Conservation (phyloP, 148 eudicot genomes). For the Heliamphora exappendiculata region DNA sequence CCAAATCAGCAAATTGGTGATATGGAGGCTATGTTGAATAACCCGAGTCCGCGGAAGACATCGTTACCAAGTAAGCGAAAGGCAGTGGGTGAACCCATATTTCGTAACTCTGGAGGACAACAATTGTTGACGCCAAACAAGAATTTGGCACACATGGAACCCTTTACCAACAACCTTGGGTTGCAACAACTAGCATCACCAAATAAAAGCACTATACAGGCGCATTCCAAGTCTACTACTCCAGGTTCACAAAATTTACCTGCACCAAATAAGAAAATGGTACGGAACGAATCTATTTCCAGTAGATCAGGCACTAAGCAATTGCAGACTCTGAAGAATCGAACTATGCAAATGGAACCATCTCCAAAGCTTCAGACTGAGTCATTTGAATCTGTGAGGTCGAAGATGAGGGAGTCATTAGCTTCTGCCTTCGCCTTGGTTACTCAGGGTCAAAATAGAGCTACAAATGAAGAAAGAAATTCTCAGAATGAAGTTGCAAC, state of each 20-base stretch:
- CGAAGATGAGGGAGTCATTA: slow-evolving; percentile 83
- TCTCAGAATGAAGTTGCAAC: slow-evolving; percentile 8
- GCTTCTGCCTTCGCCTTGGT: slow-evolving; percentile 77
- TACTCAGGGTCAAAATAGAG: slow-evolving; percentile 27
- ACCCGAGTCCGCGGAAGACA: slow-evolving; percentile 23
- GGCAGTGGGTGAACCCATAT: slow-evolving; percentile 34
- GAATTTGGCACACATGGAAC: slow-evolving; percentile 25
- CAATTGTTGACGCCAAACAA: slow-evolving; percentile 30
- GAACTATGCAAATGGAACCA: slow-evolving; percentile 30
- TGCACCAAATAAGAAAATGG: slow-evolving; percentile 42
- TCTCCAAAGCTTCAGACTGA: slow-evolving; percentile 39
- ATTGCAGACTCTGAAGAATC: slow-evolving; percentile 35
- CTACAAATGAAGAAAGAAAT: slow-evolving; percentile 25
- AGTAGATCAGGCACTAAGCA: slow-evolving; percentile 43
- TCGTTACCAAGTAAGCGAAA: slow-evolving; percentile 49
- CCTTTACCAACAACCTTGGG: slow-evolving; percentile 17
- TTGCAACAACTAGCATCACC: slow-evolving; percentile 19
- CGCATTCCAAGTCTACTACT: slow-evolving; percentile 20
- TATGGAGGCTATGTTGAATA: slow-evolving; percentile 17
- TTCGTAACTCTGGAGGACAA: slow-evolving; percentile 21
- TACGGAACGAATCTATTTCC: slow-evolving; percentile 35
- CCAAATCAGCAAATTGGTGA: slow-evolving; percentile 19
- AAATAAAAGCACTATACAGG: slow-evolving; percentile 23
- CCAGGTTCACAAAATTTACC: slow-evolving; percentile 20
- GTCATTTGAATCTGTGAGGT: slow-evolving; percentile 64